A percentile compares a stretch with the other conserved stretches of the same genome.
Conservation (phyloP, 768 basidiomycete species). For the Lentinus brumalis region DNA sequence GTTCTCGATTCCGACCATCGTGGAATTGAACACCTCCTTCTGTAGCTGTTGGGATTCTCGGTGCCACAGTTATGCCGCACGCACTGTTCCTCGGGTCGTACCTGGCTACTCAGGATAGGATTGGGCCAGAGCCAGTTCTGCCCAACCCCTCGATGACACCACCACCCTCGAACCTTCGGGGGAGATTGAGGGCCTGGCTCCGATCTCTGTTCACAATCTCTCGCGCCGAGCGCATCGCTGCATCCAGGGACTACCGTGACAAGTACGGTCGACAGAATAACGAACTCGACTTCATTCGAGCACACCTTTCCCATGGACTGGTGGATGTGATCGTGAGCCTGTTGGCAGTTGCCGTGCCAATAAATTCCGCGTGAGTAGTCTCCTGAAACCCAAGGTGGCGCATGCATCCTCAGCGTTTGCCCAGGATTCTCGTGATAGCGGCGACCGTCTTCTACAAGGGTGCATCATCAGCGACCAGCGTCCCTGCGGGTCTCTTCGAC, state of each 20-base stretch:
- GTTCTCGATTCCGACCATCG: slow-evolving; percentile 32
- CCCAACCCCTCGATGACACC: slow-evolving; percentile 15
- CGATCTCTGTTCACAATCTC: slow-evolving; percentile 26
- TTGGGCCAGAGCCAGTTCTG: slow-evolving; percentile 33
- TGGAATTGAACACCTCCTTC: slow-evolving; percentile 28
- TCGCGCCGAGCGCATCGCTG: slow-evolving; percentile 26
- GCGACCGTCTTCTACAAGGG: slow-evolving; percentile 71
- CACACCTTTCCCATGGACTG: slow-evolving; percentile 43
- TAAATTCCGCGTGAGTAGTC: slow-evolving; percentile 29
- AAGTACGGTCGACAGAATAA: slow-evolving; percentile 37
- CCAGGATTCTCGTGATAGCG: slow-evolving; percentile 79
- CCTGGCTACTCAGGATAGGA: slow-evolving; percentile 79
- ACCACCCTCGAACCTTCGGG: background rate
- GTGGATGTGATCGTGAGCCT: slow-evolving; percentile 60
- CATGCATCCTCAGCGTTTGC: slow-evolving; percentile 12
- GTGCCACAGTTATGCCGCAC: slow-evolving; percentile 92
- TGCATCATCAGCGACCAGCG: slow-evolving; percentile 35
- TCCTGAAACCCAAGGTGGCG: background rate
- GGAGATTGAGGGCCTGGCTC: slow-evolving; percentile 15
- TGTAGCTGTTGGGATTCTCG: slow-evolving; percentile 67
- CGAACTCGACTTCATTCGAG: slow-evolving; percentile 36
- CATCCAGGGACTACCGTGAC: slow-evolving; percentile 33
- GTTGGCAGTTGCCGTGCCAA: slow-evolving; percentile 74
- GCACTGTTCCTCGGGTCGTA: slow-evolving; percentile 83
- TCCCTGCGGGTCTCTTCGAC: slow-evolving; percentile 77